phyloP scores from a whole-genome alignment of 1,284 basidiomycete genomes.

The Takashimella koratensis region DNA sequence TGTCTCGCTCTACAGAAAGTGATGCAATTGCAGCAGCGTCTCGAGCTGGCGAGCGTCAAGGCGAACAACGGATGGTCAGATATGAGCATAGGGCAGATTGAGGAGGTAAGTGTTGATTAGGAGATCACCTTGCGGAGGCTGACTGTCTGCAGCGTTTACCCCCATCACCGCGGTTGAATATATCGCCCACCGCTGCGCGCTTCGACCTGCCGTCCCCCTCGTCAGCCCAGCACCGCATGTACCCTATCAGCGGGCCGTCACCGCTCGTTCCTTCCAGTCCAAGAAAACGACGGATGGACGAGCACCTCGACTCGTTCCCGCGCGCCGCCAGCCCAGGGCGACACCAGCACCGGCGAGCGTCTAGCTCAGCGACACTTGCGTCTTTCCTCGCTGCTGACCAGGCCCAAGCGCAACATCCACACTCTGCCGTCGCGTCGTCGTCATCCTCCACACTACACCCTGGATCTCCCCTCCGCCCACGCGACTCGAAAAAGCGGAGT shows the following conservation, averaged over 20 bases:
- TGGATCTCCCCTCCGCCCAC: constrained; percentile 14
- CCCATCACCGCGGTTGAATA: constrained; percentile 1
- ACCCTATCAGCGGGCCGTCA: constrained; percentile 8
- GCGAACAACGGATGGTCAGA: constrained; percentile 44
- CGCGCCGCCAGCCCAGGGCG: constrained; percentile 7
- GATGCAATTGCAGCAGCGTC: constrained; percentile 41
- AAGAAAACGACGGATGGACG: constrained; percentile 26
- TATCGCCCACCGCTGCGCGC: constrained; percentile 2
- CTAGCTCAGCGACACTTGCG: constrained; percentile 1
- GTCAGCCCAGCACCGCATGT: constrained; percentile 24
- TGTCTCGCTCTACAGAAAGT: constrained; percentile 28
- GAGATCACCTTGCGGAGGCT: no score
- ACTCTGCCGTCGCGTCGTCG: background rate
- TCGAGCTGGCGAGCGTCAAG: constrained; percentile 46
- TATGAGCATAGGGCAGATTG: constrained; percentile 45
- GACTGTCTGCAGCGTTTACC: constrained; percentile 7
- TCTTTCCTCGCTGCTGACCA: constrained; percentile 10
- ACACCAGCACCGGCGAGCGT: constrained; percentile 6
- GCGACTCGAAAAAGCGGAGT: constrained; percentile 34
- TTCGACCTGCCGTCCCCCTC: constrained; percentile 44
- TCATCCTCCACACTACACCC: constrained; percentile 9
- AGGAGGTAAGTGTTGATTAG: constrained; percentile 29
- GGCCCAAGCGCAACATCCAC: no score
- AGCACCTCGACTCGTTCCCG: background rate
- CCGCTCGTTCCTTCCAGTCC: constrained; percentile 27